phyloP scores from a whole-genome alignment of 2,329 filamentous ascomycete genomes.

The Chrysoporthe deuterocubensis region DNA sequence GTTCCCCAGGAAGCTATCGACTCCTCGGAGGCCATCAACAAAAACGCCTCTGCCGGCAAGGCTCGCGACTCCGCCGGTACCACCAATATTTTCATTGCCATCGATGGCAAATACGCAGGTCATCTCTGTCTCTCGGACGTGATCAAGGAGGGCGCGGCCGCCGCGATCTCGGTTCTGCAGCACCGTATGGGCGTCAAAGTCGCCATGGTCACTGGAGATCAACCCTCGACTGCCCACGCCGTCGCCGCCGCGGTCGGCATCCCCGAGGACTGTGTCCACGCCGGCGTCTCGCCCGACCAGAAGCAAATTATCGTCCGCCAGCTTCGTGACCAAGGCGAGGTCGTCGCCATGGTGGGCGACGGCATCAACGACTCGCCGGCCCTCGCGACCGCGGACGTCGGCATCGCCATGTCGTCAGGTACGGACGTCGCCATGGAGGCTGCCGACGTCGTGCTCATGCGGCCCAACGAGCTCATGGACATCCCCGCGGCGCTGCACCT shows the following conservation, averaged over 20 bases:
- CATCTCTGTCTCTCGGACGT: conserved; percentile 85
- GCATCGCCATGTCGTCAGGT: conserved; percentile 89
- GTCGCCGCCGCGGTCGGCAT: conserved; percentile 87
- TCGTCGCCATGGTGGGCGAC: conserved; percentile 96
- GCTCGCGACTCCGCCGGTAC: conserved; percentile 64
- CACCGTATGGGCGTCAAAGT: conserved; percentile 84
- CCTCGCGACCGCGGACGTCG: conserved; percentile 87
- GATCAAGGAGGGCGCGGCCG: conserved; percentile 84
- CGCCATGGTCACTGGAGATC: conserved; percentile 93
- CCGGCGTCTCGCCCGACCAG: conserved; percentile 87
- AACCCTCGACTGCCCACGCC: conserved; percentile 78
- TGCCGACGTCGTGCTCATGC: conserved; percentile 94
- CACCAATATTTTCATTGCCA: conserved; percentile 89
- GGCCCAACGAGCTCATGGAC: conserved; percentile 85
- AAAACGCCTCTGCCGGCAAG: conserved; percentile 42
- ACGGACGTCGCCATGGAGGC: conserved; percentile 98
- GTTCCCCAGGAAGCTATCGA: conserved; percentile 68
- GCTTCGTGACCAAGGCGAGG: conserved; percentile 73
- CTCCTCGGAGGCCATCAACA: conserved; percentile 64
- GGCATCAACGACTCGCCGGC: conserved; percentile 98
- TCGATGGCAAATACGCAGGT: conserved; percentile 80
- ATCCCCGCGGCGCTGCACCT: conserved; percentile 88
- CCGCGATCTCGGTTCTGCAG: conserved; percentile 75
- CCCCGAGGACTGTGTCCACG: conserved; percentile 72
- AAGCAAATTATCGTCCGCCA: conserved; percentile 84